phyloP scores from a whole-genome alignment of 768 basidiomycete species.

The Boletellus ananas region DNA sequence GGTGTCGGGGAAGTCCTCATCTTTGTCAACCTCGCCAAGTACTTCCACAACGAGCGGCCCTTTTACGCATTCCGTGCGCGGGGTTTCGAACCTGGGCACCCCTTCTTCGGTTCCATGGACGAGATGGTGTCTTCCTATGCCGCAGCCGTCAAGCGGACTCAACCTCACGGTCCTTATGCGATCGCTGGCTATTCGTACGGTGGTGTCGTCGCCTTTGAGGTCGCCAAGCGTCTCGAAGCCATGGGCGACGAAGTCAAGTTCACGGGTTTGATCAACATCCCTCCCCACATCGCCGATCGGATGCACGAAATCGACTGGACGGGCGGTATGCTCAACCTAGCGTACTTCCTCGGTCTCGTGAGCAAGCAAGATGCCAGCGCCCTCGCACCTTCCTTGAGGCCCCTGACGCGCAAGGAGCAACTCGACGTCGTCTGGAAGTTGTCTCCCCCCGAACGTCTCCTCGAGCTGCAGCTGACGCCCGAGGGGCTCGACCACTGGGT shows the following conservation, averaged over 20 bases:
- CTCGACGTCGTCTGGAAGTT: conserved; percentile 28
- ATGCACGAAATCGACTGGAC: conserved; percentile 43
- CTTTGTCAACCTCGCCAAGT: conserved; percentile 43
- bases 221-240: conserved; percentile 37
- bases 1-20: conserved; percentile 41
- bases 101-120: conserved; percentile 33
- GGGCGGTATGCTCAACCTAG: conserved; percentile 39
- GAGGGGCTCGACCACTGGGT: conserved; percentile 30
- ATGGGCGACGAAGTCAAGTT: conserved; percentile 37
- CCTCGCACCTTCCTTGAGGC: conserved; percentile 21
- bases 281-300: conserved; percentile 39
- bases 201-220: conserved; percentile 42
- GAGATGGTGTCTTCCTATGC: conserved; percentile 41
- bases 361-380: conserved; percentile 27
- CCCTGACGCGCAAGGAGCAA: conserved; percentile 24
- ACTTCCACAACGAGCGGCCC: conserved; percentile 39
- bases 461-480: conserved; percentile 27
- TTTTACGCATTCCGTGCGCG: conserved; percentile 45
- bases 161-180: conserved; percentile 39
- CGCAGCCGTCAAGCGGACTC: conserved; percentile 31
- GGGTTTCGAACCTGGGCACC: conserved; percentile 40
- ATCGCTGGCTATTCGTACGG: conserved; percentile 45
- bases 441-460: conserved; percentile 27
- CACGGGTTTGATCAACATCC: conserved; percentile 41
- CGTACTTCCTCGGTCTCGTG: conserved; percentile 39